A percentile compares a stretch with the other conserved stretches of the same genome.
Conservation (phyloP, 176 grass and related monocot species). For the Microstegium vimineum region DNA sequence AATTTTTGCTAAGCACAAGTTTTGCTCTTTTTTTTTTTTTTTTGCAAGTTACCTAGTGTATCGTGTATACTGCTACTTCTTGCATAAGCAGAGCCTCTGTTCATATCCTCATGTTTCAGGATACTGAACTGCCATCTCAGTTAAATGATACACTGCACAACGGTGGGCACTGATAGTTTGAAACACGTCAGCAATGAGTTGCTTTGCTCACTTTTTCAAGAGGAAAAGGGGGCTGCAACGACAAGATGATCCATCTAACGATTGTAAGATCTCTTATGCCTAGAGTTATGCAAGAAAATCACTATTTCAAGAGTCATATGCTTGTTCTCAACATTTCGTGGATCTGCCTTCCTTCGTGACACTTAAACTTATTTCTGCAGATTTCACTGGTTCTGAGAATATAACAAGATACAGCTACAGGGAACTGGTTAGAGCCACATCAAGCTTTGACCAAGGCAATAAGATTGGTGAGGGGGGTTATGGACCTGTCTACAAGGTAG, state of each 20-base stretch:
- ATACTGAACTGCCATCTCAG: slow-evolving; percentile 22
- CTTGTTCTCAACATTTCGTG: neutral
- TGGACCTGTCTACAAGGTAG: slow-evolving; percentile 75
- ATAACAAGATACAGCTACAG: slow-evolving; percentile 54
- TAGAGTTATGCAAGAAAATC: neutral
- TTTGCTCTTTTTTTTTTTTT: neutral
- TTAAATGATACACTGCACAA: slow-evolving; percentile 14
- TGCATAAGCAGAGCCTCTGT: slow-evolving; percentile 4
- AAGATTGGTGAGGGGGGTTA: slow-evolving; percentile 85
- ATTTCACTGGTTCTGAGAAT: slow-evolving; percentile 39
- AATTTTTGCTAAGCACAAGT: neutral
- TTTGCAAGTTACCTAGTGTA: neutral
- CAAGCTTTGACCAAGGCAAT: slow-evolving; percentile 44
- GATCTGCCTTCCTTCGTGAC: slow-evolving; percentile 2
- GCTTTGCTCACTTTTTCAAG: slow-evolving; percentile 57
- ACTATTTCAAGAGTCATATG: neutral
- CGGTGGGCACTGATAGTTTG: neutral
- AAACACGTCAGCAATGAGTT: slow-evolving; percentile 49
- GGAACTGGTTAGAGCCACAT: slow-evolving; percentile 56
- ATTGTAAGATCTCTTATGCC: slow-evolving; percentile 30
- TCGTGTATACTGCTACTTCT: neutral
- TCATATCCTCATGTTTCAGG: slow-evolving; percentile 2
- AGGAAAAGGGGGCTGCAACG: slow-evolving; percentile 2
- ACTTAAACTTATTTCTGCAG: slow-evolving; percentile 33
- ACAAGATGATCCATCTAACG: neutral